Base-by-base conservation (phyloP, 208 protist genomes). In the Wallacemonas sp. region DNA sequence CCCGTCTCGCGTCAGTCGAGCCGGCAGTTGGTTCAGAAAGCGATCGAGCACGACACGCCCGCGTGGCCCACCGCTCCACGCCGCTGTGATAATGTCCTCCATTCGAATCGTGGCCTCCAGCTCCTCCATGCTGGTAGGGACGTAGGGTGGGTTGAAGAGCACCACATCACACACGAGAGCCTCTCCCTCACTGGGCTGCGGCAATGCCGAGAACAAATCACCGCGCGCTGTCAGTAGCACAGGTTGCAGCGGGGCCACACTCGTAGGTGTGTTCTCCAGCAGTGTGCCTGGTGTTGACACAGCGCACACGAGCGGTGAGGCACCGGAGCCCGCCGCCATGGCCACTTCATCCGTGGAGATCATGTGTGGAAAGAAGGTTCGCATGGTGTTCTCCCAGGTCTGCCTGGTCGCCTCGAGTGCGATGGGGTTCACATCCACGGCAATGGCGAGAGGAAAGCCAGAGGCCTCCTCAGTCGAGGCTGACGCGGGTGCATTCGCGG, bases 131-230 rank as follows among this genome's bases (percentile, higher is more conserved):
- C 77, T 88, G 1, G 91, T 96, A 19, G 91, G 91, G 30, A 96
- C 91, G 66, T 96, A 96, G 8, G 91, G 91, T 12, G 91, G 91
- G 55, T 96, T 96, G 66, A 94, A 94, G 19, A 96, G 70, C 6
- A 96, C 65, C 0, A 94, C 69, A 59, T 96, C 91, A 62, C 91
- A 91, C n/a, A n/a, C n/a, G n/a, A n/a, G n/a, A n/a, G n/a, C n/a
- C n/a, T n/a, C n/a, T n/a, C n/a, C n/a, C n/a, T n/a, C n/a, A n/a
- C n/a, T n/a, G n/a, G n/a, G n/a, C n/a, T n/a, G n/a, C n/a, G 54
- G 28, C 44, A 87, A 66, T 1, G 81, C 77, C 14, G 28, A 22
- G 53, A 84, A 75, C 33, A 88, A 61, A 55, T 84, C 81, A 22
- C 81, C 77, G 5, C 69, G 66, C 24, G 73, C 41, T 19, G 26